These are phyloP conservation scores for Tinospora cordifolia DNA, from an alignment of 164 flowering plant species.

Conservation along the genomic window DNA sequence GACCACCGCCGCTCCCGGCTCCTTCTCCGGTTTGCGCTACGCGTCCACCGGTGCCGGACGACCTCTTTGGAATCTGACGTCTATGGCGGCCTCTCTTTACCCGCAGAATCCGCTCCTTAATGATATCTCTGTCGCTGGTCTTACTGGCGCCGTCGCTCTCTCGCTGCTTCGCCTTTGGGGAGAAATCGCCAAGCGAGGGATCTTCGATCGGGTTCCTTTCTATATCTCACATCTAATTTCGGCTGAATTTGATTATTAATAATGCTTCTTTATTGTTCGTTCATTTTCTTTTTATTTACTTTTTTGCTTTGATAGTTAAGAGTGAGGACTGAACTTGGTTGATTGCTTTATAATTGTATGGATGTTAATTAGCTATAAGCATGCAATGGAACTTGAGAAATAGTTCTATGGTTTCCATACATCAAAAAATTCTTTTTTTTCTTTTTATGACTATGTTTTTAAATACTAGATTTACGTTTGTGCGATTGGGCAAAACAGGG, in stretches of 20 bases:
- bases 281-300: neutral
- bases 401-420: no score
- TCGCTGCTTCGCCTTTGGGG: slow-evolving; percentile 49
- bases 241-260: neutral
- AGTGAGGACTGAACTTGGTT: no score
- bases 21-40: neutral
- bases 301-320: neutral
- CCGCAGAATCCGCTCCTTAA: slow-evolving; percentile 30
- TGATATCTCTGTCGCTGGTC: slow-evolving; percentile 35
- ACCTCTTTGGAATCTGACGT: neutral
- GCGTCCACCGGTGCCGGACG: neutral
- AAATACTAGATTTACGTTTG: no score
- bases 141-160: slow-evolving; percentile 39
- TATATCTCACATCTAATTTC: neutral
- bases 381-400: no score
- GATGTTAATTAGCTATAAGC: no score
- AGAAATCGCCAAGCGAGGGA: slow-evolving; percentile 51
- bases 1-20: neutral
- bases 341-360: no score
- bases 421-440: no score
- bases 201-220: slow-evolving; percentile 53
- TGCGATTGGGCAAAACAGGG: no score
- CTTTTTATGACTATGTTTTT: no score
- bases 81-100: slow-evolving; percentile 22
- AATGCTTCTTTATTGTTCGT: no score